Percentiles rank a stretch among this genome's conserved stretches.
These are phyloP conservation scores for Lodderomyces jiufengensis DNA, from an alignment of 1,139 yeast species.

Conservation along the genomic window DNA sequence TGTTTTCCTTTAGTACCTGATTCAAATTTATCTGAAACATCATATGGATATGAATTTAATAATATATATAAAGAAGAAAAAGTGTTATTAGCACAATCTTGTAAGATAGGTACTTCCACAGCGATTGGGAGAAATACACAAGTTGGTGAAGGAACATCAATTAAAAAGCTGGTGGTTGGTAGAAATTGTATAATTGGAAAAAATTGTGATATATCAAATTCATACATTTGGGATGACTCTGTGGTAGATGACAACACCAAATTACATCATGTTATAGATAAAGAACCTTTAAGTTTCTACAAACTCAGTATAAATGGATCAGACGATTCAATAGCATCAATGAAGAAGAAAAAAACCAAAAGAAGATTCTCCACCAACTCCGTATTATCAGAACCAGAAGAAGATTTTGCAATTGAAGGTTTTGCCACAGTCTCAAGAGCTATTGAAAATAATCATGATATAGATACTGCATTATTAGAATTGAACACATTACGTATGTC, in stretches of 20 bases:
- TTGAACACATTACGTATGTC: conserved; percentile 95
- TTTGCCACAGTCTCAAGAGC: conserved; percentile 92
- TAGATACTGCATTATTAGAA: conserved; percentile 89
- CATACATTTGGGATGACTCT: conserved; percentile 86
- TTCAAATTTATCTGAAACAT: conserved; percentile 67
- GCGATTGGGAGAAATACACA: conserved; percentile 73
- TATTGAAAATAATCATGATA: conserved; percentile 83
- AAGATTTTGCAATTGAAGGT: conserved; percentile 84
- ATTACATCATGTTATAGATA: conserved; percentile 29
- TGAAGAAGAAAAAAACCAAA: conserved; percentile 40
- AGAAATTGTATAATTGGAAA: conserved; percentile 80
- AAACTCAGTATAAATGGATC: conserved; percentile 51
- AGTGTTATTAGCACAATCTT: conserved; percentile 88
- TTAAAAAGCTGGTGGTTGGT: conserved; percentile 75
- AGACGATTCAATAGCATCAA: conserved; percentile 74
- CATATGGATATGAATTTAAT: conserved; percentile 74
- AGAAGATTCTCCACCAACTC: conserved; percentile 40
- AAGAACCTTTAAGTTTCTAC: too few relatives aligned
- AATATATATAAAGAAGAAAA: conserved; percentile 83
- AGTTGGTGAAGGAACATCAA: conserved; percentile 55
- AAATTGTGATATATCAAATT: conserved; percentile 63
- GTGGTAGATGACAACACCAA: conserved; percentile 61
- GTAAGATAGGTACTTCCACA: conserved; percentile 71
- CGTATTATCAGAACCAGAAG: conserved; percentile 59
- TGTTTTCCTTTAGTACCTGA: conserved; percentile 91